A percentile compares a stretch with the other conserved stretches of the same genome.
These are phyloP conservation scores for Schizochytrium sp. DNA, from an alignment of 108 stramenopile genomes.

Conservation along the genomic window DNA sequence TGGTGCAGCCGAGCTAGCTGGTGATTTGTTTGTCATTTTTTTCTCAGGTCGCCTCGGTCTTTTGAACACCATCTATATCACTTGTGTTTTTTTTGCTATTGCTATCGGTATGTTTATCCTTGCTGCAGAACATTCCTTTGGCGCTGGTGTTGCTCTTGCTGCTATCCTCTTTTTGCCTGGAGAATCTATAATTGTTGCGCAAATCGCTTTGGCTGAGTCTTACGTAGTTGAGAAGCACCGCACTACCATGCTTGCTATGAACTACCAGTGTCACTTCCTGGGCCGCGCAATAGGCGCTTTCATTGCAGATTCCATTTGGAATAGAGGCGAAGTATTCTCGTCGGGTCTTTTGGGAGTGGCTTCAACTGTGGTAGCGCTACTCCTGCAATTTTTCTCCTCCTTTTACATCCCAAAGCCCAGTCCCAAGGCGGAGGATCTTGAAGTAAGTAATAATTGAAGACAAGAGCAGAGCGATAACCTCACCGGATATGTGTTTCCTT, in stretches of 20 bases:
- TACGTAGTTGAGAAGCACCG: background rate
- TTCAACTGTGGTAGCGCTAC: background rate
- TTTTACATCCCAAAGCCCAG: too few relatives aligned
- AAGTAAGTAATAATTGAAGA: too few relatives aligned
- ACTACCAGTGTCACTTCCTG: conserved; percentile 44
- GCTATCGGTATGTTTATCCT: background rate
- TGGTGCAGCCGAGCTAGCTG: conserved; percentile 18
- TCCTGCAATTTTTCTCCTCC: too few relatives aligned
- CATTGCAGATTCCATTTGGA: conserved; percentile 23
- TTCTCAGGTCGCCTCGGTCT: conserved; percentile 2
- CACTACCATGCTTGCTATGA: conserved; percentile 35
- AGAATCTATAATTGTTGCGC: conserved; percentile 1
- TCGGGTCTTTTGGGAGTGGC: background rate
- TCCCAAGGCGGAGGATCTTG: too few relatives aligned
- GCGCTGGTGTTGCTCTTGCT: background rate
- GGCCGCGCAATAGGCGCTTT: conserved; percentile 54
- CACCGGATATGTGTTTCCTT: too few relatives aligned
- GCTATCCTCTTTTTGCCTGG: background rate
- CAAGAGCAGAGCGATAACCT: too few relatives aligned
- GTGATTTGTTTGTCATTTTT: conserved; percentile 17
- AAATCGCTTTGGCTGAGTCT: conserved; percentile 8
- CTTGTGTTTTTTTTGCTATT: background rate
- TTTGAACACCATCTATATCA: background rate
- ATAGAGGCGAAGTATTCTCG: background rate
- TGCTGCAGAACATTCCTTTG: background rate